Evolutionary conservation across 1,284 basidiomycete genomes (phyloP).

Genomic region (Cutaneotrichosporon sp.): DNA sequence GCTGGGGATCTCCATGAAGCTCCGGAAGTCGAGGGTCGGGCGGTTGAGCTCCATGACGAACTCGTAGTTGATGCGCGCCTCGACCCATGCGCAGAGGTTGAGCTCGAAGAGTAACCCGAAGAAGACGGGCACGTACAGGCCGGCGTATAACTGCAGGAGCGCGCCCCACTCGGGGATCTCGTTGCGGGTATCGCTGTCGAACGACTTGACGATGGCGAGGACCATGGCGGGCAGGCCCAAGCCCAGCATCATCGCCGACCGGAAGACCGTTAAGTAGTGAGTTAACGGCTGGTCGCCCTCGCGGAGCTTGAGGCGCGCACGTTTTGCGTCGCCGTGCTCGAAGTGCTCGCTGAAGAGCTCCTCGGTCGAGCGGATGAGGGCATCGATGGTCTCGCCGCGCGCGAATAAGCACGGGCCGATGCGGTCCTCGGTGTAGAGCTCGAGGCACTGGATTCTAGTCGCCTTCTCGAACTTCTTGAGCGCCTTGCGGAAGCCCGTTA

Average conservation of each 20-base stretch:
- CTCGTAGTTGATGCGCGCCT: constrained; percentile 75
- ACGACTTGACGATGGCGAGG: constrained; percentile 67
- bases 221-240: constrained; percentile 73
- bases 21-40: constrained; percentile 72
- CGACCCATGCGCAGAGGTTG: constrained; percentile 77
- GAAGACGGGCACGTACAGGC: constrained; percentile 71
- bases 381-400: constrained; percentile 62
- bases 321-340: constrained; percentile 80
- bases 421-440: constrained; percentile 74
- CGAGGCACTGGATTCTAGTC: constrained; percentile 63
- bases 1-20: constrained; percentile 84
- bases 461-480: constrained; percentile 93
- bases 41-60: constrained; percentile 92
- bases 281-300: constrained; percentile 61
- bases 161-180: constrained; percentile 71
- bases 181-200: constrained; percentile 60
- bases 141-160: constrained; percentile 78
- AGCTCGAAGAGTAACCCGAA: constrained; percentile 77
- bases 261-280: constrained; percentile 75
- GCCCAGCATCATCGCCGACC: constrained; percentile 75
- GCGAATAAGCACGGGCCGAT: constrained; percentile 58
- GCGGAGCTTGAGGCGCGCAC: constrained; percentile 70
- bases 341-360: constrained; percentile 71
- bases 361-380: constrained; percentile 73
- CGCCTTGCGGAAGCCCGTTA: constrained; percentile 87